These are phyloP conservation scores for Pisolithus sp. DNA, from an alignment of 768 basidiomycete genomes.

Conservation along the genomic window DNA sequence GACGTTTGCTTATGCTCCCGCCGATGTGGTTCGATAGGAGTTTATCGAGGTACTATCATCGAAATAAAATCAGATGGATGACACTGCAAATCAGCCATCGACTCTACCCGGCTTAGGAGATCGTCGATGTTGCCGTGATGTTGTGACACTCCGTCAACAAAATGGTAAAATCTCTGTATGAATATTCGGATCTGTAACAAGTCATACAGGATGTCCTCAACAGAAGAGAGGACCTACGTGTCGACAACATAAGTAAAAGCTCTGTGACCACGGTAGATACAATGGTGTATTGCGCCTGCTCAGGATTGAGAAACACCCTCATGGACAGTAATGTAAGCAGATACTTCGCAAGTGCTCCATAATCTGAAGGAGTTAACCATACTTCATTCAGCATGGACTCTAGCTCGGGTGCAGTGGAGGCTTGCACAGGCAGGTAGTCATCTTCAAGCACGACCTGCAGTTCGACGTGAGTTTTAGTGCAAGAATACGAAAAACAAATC, in stretches of 20 bases:
- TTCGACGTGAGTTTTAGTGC: not conserved
- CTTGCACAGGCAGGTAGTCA: conserved; percentile 85
- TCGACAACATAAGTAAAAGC: conserved; percentile 92
- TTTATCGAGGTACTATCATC: conserved; percentile 71
- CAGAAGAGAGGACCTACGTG: conserved; percentile 41
- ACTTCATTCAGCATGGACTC: conserved; percentile 73
- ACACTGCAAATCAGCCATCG: not conserved
- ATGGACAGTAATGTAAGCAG: conserved; percentile 2
- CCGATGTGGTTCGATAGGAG: conserved; percentile 74
- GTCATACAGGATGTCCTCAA: not conserved
- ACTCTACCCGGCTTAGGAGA: conserved; percentile 71
- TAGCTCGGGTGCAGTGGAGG: conserved; percentile 52
- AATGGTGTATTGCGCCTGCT: conserved; percentile 58
- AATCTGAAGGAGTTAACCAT: conserved; percentile 72
- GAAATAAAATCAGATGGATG: not conserved
- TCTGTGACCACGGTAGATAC: conserved; percentile 88
- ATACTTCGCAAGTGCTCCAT: conserved; percentile 51
- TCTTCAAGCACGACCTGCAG: conserved; percentile 75
- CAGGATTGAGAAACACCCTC: conserved; percentile 4
- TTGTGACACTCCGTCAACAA: conserved; percentile 91
- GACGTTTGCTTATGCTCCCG: conserved; percentile 66
- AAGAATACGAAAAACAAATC: not conserved
- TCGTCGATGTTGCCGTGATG: conserved; percentile 91
- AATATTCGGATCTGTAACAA: conserved; percentile 68
- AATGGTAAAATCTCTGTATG: conserved; percentile 93